phyloP scores from a whole-genome alignment of 257 asterid genomes.

The Eustoma russellianum region DNA sequence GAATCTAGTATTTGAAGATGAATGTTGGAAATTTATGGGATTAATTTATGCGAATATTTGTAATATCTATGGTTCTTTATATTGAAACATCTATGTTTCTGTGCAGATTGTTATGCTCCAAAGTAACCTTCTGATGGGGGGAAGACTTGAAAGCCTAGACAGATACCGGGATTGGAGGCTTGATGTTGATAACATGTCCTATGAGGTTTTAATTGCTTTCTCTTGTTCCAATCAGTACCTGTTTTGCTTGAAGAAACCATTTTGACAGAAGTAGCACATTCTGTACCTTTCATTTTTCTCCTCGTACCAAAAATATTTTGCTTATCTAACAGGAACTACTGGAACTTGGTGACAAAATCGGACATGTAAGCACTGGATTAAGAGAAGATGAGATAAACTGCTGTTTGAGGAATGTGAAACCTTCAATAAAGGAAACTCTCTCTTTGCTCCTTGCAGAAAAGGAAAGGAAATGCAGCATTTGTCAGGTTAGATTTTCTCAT shows the following conservation, averaged over 20 bases:
- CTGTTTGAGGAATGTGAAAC: constrained; percentile 48
- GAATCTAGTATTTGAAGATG: background rate
- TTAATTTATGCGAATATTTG: no score
- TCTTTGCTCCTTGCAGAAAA: constrained; percentile 24
- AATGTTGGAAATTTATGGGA: no score
- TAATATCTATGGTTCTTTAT: no score
- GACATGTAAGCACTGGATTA: constrained; percentile 73
- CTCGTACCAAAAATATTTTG: background rate
- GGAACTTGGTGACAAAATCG: constrained; percentile 85
- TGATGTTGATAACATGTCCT: constrained; percentile 75
- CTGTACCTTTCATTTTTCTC: background rate
- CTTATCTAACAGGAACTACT: constrained; percentile 53
- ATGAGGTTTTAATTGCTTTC: constrained; percentile 40
- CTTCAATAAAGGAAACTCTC: constrained; percentile 16
- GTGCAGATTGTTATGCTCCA: constrained; percentile 70
- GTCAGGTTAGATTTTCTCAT: constrained; percentile 49
- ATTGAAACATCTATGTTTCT: background rate
- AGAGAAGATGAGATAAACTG: constrained; percentile 55
- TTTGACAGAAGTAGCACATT: no score
- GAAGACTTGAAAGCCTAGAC: constrained; percentile 39
- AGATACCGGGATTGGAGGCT: constrained; percentile 63
- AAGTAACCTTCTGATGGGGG: constrained; percentile 52
- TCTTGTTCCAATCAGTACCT: no score
- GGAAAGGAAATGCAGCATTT: constrained; percentile 70
- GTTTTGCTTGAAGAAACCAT: no score